Evolutionary conservation across 345 rosid genomes (phyloP).

Genomic region (Erodium maritimum): DNA sequence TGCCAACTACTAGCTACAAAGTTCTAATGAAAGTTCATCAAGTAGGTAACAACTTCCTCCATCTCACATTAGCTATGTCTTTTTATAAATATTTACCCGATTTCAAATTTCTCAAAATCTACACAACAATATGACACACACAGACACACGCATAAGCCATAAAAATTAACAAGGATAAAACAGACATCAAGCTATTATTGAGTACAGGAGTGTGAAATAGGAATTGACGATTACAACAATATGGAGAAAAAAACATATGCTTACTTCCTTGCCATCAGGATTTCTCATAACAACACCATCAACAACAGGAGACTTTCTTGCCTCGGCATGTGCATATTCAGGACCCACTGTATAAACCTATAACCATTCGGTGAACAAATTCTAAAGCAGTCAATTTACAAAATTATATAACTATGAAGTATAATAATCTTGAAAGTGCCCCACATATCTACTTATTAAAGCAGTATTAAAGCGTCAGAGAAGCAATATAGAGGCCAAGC

Average conservation of each 20-base stretch:
- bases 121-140: too few relatives aligned
- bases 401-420: not conserved
- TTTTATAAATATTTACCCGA: too few relatives aligned
- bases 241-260: constrained; percentile 7
- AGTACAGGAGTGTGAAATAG: too few relatives aligned
- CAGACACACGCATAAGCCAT: not conserved
- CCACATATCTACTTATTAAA: not conserved
- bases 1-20: not conserved
- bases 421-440: not conserved
- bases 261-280: constrained; percentile 95
- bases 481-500: constrained; percentile 1
- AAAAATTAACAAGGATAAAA: not conserved
- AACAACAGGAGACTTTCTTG: constrained; percentile 99
- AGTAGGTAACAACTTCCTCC: too few relatives aligned
- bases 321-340: constrained; percentile 99
- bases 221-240: too few relatives aligned
- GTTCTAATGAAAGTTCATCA: not conserved
- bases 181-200: too few relatives aligned
- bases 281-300: constrained; percentile 99
- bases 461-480: not conserved
- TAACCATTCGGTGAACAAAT: constrained; percentile 17
- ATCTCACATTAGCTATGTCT: too few relatives aligned
- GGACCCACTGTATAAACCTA: constrained; percentile 98
- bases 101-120: too few relatives aligned
- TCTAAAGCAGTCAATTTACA: constrained; percentile 6